Evolutionary conservation across 805 yeast genomes (phyloP).

Genomic region (Candida easanensis): DNA sequence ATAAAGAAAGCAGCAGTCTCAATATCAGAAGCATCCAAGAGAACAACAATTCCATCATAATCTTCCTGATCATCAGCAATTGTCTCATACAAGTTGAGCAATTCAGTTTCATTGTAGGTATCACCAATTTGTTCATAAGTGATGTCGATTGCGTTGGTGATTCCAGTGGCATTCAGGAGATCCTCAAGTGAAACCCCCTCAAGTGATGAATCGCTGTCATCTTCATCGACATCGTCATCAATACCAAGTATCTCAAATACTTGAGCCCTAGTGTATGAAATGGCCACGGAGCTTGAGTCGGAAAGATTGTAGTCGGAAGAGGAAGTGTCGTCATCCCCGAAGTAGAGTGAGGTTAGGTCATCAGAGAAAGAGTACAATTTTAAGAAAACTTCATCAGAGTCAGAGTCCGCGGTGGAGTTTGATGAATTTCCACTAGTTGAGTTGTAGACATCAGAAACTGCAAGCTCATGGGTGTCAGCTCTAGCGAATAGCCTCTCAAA

Average conservation of each 20-base stretch:
- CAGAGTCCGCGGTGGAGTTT: constrained; percentile 2
- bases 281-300: background rate
- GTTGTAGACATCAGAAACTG: too few relatives aligned
- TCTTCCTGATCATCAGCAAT: constrained; percentile 32
- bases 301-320: background rate
- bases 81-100: constrained; percentile 33
- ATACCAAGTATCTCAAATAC: constrained; percentile 5
- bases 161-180: constrained; percentile 7
- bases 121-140: constrained; percentile 42
- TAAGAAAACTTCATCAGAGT: constrained; percentile 1
- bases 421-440: too few relatives aligned
- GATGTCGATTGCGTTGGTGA: background rate
- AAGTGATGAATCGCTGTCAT: background rate
- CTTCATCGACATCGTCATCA: background rate
- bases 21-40: constrained; percentile 48
- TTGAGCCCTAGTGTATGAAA: background rate
- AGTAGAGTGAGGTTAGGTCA: constrained; percentile 15
- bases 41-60: constrained; percentile 45
- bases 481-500: background rate
- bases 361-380: constrained; percentile 17
- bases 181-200: constrained; percentile 2
- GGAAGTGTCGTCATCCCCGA: constrained; percentile 4
- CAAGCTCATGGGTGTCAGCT: too few relatives aligned
- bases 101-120: constrained; percentile 12
- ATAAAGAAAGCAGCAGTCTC: constrained; percentile 51